These are phyloP conservation scores for Pyrenula aspistea DNA, from an alignment of 495 filamentous ascomycete genomes.

Conservation along the genomic window DNA sequence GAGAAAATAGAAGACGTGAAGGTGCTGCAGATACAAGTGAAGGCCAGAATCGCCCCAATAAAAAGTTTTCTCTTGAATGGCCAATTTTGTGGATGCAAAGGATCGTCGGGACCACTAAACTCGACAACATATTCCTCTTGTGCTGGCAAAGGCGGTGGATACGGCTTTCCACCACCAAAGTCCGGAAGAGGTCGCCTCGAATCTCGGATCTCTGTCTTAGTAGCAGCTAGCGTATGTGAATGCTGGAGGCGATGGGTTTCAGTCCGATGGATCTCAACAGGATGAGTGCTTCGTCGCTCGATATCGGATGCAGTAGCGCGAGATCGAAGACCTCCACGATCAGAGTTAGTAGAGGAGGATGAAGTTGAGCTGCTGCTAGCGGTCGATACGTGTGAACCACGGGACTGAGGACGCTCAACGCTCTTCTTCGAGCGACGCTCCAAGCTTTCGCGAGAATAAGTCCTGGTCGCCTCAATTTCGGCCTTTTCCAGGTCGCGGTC, in stretches of 20 bases:
- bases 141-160: constrained; percentile 57
- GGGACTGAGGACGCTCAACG: neutral
- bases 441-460: neutral
- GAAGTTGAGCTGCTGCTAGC: neutral
- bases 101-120: constrained; percentile 65
- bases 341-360: neutral
- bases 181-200: constrained; percentile 33
- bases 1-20: constrained; percentile 26
- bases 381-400: neutral
- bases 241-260: constrained; percentile 35
- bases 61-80: constrained; percentile 48
- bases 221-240: constrained; percentile 23
- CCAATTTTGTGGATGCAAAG: constrained; percentile 75
- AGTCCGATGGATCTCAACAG: constrained; percentile 60
- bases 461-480: constrained; percentile 17
- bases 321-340: neutral
- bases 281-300: constrained; percentile 8
- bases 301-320: neutral
- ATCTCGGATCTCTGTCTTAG: constrained; percentile 14
- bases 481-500: constrained; percentile 26
- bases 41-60: constrained; percentile 23
- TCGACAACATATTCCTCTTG: constrained; percentile 72
- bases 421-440: neutral
- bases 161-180: constrained; percentile 64
- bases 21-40: constrained; percentile 26